Evolutionary conservation across 1,139 yeast genomes (phyloP), one percentile per base, ranked within the genome.

Genomic region (Diutina pseudorugosa): DNA sequence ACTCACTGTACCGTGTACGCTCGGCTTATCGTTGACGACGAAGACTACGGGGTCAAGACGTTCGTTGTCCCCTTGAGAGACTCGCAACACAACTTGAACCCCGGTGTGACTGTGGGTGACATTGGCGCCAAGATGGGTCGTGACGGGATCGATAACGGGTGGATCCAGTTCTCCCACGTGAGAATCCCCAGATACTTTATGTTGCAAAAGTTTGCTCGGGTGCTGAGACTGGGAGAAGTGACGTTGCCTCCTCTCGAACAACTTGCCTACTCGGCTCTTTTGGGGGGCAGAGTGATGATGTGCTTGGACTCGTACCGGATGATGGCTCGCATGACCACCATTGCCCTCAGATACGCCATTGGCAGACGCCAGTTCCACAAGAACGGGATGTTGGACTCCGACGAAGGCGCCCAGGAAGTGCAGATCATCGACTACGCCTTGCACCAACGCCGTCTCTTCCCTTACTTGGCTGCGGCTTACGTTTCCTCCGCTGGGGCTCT

Each of bases 81-180:
- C 65, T 68, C 79, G 4, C 71, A 77, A 56, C 93, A 86, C 67
- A 76, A 81, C 55, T 72, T 90, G 60, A 68, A 75, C 61, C 89
- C 95, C 18, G 96, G 96, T 61, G 73, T 90, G 55, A 71, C 89
- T 44, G 77, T 88, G 56, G 96, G 96, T 58, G 97, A 90, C 67
- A 87, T 90, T 65, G 97, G 97, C 57, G 82, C 88, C 58, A 90
- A 90, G 70, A 89, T 89, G 95, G 96, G 96, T 53, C 80, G 90
- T 63, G 88, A 83, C 61, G 91, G 90, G 59, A 82, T 85, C 59
- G 96, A 90, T 67, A 90, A 90, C 64, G 96, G 96, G 56, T 89
- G 96, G 96, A 87, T 90, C 63, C 96, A 88, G 69, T 90, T 86
- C 68, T 74, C 87, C 54, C 74, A 80, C 59, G 96, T 89, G 52